Evolutionary conservation across 164 flowering plant genomes (phyloP).

Genomic region (Macadamia tetraphylla): DNA sequence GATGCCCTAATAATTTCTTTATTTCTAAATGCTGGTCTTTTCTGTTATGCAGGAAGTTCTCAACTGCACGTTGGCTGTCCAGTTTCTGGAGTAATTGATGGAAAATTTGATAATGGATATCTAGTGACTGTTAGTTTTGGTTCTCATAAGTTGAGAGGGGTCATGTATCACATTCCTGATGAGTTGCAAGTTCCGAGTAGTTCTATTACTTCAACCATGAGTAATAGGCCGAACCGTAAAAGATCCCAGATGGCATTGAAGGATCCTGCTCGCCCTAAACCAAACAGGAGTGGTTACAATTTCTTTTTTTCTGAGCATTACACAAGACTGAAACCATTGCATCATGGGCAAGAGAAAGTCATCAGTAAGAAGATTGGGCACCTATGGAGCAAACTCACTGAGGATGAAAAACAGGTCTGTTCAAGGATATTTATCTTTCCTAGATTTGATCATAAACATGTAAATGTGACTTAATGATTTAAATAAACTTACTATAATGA

Average conservation of each 20-base stretch:
- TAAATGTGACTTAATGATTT: too few species aligned
- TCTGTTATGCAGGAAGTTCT: conserved; percentile 20
- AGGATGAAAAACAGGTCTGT: conserved; percentile 58
- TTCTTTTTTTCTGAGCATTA: conserved; percentile 67
- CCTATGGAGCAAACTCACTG: conserved; percentile 57
- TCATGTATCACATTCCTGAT: conserved; percentile 47
- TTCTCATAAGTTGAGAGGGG: conserved; percentile 44
- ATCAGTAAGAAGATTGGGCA: conserved; percentile 50
- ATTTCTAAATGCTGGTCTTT: not conserved
- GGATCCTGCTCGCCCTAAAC: conserved; percentile 55
- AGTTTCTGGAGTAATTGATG: conserved; percentile 48
- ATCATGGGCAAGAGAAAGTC: conserved; percentile 44
- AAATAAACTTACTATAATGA: too few species aligned
- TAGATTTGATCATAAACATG: too few species aligned
- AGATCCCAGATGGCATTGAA: conserved; percentile 32
- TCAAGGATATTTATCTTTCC: too few species aligned
- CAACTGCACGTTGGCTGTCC: conserved; percentile 29
- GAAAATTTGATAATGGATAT: conserved; percentile 55
- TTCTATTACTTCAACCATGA: conserved; percentile 15
- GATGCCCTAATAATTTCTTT: too few species aligned
- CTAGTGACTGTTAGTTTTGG: conserved; percentile 42
- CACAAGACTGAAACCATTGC: conserved; percentile 38
- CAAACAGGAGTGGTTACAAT: conserved; percentile 59
- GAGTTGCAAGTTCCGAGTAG: conserved; percentile 13
- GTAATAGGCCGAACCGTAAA: conserved; percentile 26